These are phyloP conservation scores for Aspergillus hortae DNA, from an alignment of 2,329 filamentous ascomycete species.

Conservation along the genomic window DNA sequence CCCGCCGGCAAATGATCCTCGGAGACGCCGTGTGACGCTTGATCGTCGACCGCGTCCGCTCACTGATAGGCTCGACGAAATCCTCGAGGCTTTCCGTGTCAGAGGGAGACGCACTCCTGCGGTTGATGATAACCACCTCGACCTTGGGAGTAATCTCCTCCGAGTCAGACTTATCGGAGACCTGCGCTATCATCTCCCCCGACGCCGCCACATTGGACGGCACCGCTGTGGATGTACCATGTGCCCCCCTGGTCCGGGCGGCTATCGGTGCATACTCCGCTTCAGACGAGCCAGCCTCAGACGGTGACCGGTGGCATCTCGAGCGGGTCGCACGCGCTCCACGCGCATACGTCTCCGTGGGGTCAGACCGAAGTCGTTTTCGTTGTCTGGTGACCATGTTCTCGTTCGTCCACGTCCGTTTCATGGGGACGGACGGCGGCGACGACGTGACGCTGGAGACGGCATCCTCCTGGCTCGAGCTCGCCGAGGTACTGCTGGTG, in stretches of 20 bases:
- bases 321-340: slow-evolving; percentile 1
- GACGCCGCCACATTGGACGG: slow-evolving; percentile 10
- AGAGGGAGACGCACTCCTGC: slow-evolving; percentile 7
- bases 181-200: not conserved
- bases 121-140: slow-evolving; percentile 32
- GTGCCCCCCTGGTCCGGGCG: slow-evolving; percentile 17
- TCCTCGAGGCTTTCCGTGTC: not conserved
- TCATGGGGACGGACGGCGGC: slow-evolving; percentile 22
- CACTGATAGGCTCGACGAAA: slow-evolving; percentile 9
- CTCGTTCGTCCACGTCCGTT: slow-evolving; percentile 14
- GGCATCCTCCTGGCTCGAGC: slow-evolving; percentile 13
- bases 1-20: not conserved
- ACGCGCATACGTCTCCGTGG: slow-evolving; percentile 12
- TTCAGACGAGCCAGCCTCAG: slow-evolving; percentile 4
- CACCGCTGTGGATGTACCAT: slow-evolving; percentile 16
- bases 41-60: slow-evolving; percentile 6
- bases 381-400: slow-evolving; percentile 15
- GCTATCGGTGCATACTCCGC: slow-evolving; percentile 13
- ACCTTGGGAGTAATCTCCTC: slow-evolving; percentile 9
- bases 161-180: not conserved
- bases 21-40: not conserved
- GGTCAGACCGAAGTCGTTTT: slow-evolving; percentile 21
- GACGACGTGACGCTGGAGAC: slow-evolving; percentile 30
- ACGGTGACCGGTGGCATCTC: not conserved
- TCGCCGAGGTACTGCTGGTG: slow-evolving; percentile 21